Evolutionary conservation across 2,329 filamentous ascomycete species (phyloP).

Genomic region (Onygena corvina): DNA sequence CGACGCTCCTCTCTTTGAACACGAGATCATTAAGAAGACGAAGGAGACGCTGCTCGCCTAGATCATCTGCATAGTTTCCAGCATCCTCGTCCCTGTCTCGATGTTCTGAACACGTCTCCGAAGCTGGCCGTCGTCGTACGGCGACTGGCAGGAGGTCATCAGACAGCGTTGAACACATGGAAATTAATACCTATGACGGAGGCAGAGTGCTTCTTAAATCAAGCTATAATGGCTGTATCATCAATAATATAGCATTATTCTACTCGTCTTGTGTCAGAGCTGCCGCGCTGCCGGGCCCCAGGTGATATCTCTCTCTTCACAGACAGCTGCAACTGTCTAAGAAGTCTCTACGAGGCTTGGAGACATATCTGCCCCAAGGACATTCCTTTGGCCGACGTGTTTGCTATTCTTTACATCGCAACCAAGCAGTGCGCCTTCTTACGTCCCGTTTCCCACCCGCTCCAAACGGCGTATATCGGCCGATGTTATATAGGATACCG

Average conservation of each 20-base stretch:
- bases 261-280: neutral
- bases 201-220: neutral
- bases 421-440: neutral
- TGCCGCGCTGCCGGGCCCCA: neutral
- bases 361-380: no score
- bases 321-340: neutral
- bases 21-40: no score
- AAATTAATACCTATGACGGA: neutral
- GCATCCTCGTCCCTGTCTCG: no score
- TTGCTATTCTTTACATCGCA: constrained; percentile 1
- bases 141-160: neutral
- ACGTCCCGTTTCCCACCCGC: neutral
- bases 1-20: no score
- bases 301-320: no score
- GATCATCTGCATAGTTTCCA: no score
- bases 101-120: no score
- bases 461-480: neutral
- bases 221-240: neutral
- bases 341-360: neutral
- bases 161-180: neutral
- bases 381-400: neutral
- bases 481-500: neutral
- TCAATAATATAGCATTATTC: neutral
- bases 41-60: no score
- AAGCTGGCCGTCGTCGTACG: neutral